Evolutionary conservation across 225 moss, liverwort and hornwort species (phyloP).

Genomic region (Physcomitrellopsis africana): DNA sequence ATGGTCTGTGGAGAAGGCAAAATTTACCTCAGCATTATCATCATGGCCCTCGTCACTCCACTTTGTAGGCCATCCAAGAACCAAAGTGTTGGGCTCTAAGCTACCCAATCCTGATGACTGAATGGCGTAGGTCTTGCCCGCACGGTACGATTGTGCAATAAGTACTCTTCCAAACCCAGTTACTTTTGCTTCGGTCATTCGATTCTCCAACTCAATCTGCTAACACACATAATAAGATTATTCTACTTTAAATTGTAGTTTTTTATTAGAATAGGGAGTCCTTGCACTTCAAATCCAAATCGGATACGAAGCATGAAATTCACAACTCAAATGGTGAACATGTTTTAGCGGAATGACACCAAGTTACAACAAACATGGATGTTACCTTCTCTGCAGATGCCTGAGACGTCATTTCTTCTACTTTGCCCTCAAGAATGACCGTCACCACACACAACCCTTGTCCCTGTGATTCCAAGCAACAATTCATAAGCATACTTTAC

Average conservation of each 20-base stretch:
- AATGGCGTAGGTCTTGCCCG: constrained; percentile 93
- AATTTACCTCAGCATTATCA: constrained; percentile 68
- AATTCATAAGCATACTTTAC: too few relatives aligned
- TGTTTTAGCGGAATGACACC: too few relatives aligned
- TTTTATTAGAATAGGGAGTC: not conserved
- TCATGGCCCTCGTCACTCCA: constrained; percentile 77
- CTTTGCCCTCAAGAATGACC: constrained; percentile 64
- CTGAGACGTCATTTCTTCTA: constrained; percentile 60
- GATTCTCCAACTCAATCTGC: constrained; percentile 90
- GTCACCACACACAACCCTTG: constrained; percentile 68
- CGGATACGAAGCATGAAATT: not conserved
- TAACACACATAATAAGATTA: not conserved
- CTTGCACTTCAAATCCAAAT: not conserved
- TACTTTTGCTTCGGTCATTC: constrained; percentile 78
- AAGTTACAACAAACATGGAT: too few relatives aligned
- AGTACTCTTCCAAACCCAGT: constrained; percentile 81
- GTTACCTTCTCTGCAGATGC: constrained; percentile 60
- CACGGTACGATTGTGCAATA: constrained; percentile 79
- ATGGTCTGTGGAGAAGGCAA: not conserved
- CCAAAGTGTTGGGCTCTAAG: constrained; percentile 93
- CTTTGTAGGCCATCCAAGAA: constrained; percentile 89
- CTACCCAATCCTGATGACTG: constrained; percentile 94
- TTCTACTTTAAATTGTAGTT: not conserved
- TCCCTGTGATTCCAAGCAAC: constrained; percentile 40
- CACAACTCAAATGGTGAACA: not conserved